phyloP scores from a whole-genome alignment of 495 filamentous ascomycete species.

The Annulohypoxylon nitens region DNA sequence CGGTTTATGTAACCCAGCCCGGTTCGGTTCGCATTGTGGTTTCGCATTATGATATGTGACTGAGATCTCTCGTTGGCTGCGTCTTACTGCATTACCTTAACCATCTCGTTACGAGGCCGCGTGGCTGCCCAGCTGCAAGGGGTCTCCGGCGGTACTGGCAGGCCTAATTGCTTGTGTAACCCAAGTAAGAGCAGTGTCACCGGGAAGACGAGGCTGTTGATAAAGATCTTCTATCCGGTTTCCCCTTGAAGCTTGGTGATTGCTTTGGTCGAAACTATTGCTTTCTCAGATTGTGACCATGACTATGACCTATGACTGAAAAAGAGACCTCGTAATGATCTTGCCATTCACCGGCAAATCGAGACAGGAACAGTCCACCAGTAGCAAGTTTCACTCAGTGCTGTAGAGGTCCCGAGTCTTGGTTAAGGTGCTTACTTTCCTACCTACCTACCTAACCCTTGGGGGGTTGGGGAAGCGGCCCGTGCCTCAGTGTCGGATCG shows the following conservation, averaged over 20 bases:
- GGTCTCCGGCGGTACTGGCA: slow-evolving; percentile 20
- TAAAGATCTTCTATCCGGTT: slow-evolving; percentile 29
- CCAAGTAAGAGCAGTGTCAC: slow-evolving; percentile 22
- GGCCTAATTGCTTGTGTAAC: slow-evolving; percentile 28
- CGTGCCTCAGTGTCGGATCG: slow-evolving; percentile 36
- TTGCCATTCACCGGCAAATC: slow-evolving; percentile 4
- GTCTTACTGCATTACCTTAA: slow-evolving; percentile 12
- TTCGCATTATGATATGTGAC: slow-evolving; percentile 29
- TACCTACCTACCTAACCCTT: neutral
- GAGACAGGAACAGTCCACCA: slow-evolving; percentile 6
- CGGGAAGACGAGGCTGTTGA: slow-evolving; percentile 27
- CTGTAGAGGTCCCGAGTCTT: slow-evolving; percentile 12
- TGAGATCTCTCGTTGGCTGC: slow-evolving; percentile 25
- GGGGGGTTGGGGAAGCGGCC: slow-evolving; percentile 33
- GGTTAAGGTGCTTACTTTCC: slow-evolving; percentile 42
- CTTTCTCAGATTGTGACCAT: slow-evolving; percentile 18
- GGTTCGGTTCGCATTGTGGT: slow-evolving; percentile 14
- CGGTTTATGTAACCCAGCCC: slow-evolving; percentile 23
- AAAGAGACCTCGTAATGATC: neutral
- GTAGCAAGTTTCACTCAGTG: neutral
- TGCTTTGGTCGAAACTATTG: slow-evolving; percentile 28
- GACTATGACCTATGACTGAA: slow-evolving; percentile 4
- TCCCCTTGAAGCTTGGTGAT: slow-evolving; percentile 27
- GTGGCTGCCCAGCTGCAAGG: slow-evolving; percentile 40
- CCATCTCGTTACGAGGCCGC: slow-evolving; percentile 30